Evolutionary conservation across 2,329 filamentous ascomycete genomes (phyloP).

Genomic region (Neofusicoccum cordaticola): DNA sequence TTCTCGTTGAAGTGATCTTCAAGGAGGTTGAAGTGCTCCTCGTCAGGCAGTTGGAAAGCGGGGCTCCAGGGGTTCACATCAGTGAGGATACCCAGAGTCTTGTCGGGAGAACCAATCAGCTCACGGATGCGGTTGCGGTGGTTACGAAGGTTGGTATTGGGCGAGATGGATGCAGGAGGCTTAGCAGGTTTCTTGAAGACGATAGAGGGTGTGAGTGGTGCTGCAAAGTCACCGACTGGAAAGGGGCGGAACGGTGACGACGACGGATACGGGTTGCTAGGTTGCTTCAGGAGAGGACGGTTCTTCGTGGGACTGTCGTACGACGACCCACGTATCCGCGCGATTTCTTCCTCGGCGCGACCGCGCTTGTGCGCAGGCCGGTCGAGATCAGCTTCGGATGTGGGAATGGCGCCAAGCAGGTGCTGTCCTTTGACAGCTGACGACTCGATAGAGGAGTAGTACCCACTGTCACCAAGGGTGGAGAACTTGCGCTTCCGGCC

Average conservation of each 20-base stretch:
- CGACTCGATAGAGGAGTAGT: conserved; percentile 93
- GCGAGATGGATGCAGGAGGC: conserved; percentile 76
- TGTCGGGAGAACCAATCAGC: conserved; percentile 76
- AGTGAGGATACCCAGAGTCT: conserved; percentile 45
- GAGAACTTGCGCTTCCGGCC: conserved; percentile 74
- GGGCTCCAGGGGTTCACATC: conserved; percentile 54
- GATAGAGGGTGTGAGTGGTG: conserved; percentile 78
- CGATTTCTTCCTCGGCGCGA: conserved; percentile 93
- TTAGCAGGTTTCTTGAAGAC: conserved; percentile 70
- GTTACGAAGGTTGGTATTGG: conserved; percentile 85
- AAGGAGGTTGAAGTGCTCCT: conserved; percentile 54
- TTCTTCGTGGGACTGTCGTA: conserved; percentile 84
- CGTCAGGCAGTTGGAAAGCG: conserved; percentile 61
- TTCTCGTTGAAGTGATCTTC: conserved; percentile 47
- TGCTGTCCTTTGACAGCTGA: conserved; percentile 71
- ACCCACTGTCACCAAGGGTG: conserved; percentile 89
- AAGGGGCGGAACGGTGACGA: conserved; percentile 42
- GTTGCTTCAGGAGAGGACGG: conserved; percentile 54
- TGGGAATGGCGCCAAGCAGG: conserved; percentile 63
- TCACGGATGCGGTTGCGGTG: conserved; percentile 80
- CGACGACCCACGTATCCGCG: conserved; percentile 84
- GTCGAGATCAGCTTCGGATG: conserved; percentile 71
- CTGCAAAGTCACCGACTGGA: conserved; percentile 37
- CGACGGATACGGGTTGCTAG: conserved; percentile 22
- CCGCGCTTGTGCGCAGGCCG: conserved; percentile 81